Conservation (phyloP, 129 eudicot species). For the Cynara cardunculus region DNA sequence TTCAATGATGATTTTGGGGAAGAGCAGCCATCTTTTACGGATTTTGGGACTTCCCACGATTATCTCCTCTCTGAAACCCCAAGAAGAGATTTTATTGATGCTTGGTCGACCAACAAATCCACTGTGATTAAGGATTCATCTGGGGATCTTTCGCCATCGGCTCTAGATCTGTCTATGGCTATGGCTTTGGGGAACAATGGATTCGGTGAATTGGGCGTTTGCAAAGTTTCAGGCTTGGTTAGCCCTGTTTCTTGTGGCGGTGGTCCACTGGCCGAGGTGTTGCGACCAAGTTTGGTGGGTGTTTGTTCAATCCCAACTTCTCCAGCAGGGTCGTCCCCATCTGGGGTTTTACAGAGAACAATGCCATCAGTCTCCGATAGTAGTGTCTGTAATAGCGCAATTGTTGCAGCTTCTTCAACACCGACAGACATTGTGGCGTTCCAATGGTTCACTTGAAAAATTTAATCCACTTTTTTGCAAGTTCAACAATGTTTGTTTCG, state of each 20-base stretch:
- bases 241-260: slow-evolving; percentile 46
- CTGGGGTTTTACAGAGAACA: slow-evolving; percentile 52
- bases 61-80: not conserved
- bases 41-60: not conserved
- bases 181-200: slow-evolving; percentile 23
- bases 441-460: slow-evolving; percentile 37
- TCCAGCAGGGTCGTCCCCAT: slow-evolving; percentile 54
- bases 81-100: slow-evolving; percentile 6
- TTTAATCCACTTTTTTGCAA: not conserved
- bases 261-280: slow-evolving; percentile 66
- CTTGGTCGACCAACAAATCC: too few relatives aligned
- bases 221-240: not conserved
- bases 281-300: too few relatives aligned
- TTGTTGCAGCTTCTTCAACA: slow-evolving; percentile 5
- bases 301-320: too few relatives aligned
- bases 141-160: not conserved
- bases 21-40: not conserved
- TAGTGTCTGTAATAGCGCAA: slow-evolving; percentile 59
- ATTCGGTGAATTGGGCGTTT: slow-evolving; percentile 15
- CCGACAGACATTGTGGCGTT: slow-evolving; percentile 30
- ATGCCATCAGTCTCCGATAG: slow-evolving; percentile 50
- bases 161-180: slow-evolving; percentile 40
- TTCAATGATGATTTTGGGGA: slow-evolving; percentile 29
- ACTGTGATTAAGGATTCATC: slow-evolving; percentile 15
- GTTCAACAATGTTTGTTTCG: not conserved